Evolutionary conservation across 2,329 filamentous ascomycete species (phyloP).

Genomic region (Helminthosporium solani): DNA sequence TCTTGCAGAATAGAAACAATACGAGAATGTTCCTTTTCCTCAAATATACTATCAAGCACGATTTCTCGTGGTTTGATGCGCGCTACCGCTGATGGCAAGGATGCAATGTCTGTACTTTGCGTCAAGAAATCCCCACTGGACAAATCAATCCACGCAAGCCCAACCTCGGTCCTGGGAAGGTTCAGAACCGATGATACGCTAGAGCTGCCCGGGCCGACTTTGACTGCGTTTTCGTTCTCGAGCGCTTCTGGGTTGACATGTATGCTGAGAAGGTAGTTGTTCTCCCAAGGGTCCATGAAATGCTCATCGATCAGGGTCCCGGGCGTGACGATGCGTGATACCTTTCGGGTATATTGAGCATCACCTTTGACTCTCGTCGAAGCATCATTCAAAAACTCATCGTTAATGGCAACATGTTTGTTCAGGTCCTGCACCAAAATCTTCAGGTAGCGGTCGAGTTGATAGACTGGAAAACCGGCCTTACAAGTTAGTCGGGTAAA

Average conservation of each 20-base stretch:
- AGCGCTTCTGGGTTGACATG: slow-evolving; percentile 54
- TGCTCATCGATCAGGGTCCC: slow-evolving; percentile 96
- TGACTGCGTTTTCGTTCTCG: slow-evolving; percentile 23
- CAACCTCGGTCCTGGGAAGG: slow-evolving; percentile 55
- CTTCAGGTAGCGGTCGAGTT: slow-evolving; percentile 90
- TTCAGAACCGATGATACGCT: slow-evolving; percentile 36
- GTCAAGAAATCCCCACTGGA: slow-evolving; percentile 95
- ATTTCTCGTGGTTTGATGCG: slow-evolving; percentile 84
- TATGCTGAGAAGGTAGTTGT: slow-evolving; percentile 87
- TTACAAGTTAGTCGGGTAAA: slow-evolving; percentile 35
- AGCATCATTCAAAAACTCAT: slow-evolving; percentile 80
- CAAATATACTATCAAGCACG: slow-evolving; percentile 62
- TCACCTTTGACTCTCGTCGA: slow-evolving; percentile 74
- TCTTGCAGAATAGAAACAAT: slow-evolving; percentile 70
- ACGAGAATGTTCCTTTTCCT: slow-evolving; percentile 58
- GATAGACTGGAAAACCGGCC: slow-evolving; percentile 91
- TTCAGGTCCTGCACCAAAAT: slow-evolving; percentile 87
- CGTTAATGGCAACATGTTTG: slow-evolving; percentile 88
- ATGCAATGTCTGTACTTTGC: slow-evolving; percentile 68
- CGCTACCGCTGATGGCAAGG: slow-evolving; percentile 77
- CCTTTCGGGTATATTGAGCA: slow-evolving; percentile 78
- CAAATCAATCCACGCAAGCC: slow-evolving; percentile 90
- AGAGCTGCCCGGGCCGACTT: slow-evolving; percentile 29
- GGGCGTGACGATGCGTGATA: slow-evolving; percentile 86
- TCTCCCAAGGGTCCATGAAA: slow-evolving; percentile 91